Evolutionary conservation across 2,329 filamentous ascomycete genomes (phyloP).

Genomic region (Epichloe sibirici): DNA sequence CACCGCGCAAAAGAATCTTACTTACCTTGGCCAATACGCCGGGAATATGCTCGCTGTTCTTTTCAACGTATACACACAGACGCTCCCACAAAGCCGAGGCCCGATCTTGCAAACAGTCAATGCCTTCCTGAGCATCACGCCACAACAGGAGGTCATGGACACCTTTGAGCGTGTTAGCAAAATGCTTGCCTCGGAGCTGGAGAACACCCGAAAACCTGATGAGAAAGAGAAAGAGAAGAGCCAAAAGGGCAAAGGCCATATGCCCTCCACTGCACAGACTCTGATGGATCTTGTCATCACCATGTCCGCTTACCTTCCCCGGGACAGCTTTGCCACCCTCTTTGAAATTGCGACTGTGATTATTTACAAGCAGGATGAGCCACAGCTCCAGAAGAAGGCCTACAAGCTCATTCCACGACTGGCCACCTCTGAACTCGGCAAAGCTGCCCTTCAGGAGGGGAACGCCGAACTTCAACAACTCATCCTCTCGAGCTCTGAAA

Average conservation of each 20-base stretch:
- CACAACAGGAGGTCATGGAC: constrained; percentile 63
- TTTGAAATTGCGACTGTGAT: constrained; percentile 81
- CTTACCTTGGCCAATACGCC: constrained; percentile 67
- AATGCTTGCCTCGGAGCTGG: constrained; percentile 66
- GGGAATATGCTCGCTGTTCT: constrained; percentile 87
- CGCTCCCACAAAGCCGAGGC: constrained; percentile 79
- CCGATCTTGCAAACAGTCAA: constrained; percentile 93
- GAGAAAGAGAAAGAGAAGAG: constrained; percentile 58
- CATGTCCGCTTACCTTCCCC: constrained; percentile 84
- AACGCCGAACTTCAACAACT: constrained; percentile 71
- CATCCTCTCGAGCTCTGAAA: constrained; percentile 66
- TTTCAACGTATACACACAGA: constrained; percentile 99
- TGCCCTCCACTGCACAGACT: constrained; percentile 88
- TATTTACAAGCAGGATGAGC: constrained; percentile 69
- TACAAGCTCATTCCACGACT: constrained; percentile 95
- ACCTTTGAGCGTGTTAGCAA: constrained; percentile 80
- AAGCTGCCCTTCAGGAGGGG: constrained; percentile 62
- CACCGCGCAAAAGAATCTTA: constrained; percentile 65
- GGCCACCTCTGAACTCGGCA: constrained; percentile 66
- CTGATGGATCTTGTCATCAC: constrained; percentile 95
- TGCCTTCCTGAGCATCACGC: constrained; percentile 81
- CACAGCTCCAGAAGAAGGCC: constrained; percentile 95
- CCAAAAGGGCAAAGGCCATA: constrained; percentile 50
- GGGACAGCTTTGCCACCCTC: constrained; percentile 70
- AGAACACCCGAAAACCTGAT: constrained; percentile 34